Base-by-base conservation (phyloP, 345 rosid species). In the Gossypium anomalum region DNA sequence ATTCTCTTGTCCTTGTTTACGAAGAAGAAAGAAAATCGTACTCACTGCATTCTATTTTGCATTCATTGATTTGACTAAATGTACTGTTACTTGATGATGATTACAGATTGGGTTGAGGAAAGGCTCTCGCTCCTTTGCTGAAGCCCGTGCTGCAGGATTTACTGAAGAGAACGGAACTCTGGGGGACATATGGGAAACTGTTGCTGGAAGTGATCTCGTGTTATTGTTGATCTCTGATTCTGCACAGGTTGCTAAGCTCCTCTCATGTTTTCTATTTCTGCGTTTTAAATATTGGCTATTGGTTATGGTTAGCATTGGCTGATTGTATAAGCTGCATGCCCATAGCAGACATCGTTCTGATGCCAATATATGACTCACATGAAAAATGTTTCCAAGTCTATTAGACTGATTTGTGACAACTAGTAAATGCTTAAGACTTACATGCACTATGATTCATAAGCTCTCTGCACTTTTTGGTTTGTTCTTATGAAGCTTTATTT, bases 101-200 rank as follows among this genome's bases (percentile, higher is more conserved):
- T 69, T 43, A 25, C 75, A 86, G 89, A 73, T 83, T 80, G 89
- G 89, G 6, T 77, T 82, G 57, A 82, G 87, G 80, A 86, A 77
- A 74, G 87, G 83, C 27, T 86, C 84, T 11, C 75, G 78, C 17
- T 86, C 87, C 3, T 82, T 83, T 56, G 70, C 78, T 27, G 89
- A 86, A 62, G 87, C 89, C 74, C 87, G 80, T 69, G 81, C 84
- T 71, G 84, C 89, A 3, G 87, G 87, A 8, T 83, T 86, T 57
- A 80, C 83, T 22, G 85, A 86, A 78, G 89, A 83, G 79, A 82
- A 52, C 56, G 85, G 83, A 17, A 86, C 81, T 72, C 43, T 82
- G 15, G 89, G 89, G 44, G 86, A 83, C 55, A 83, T 79, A n/a
- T 83, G 76, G 77, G 88, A 83, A 78, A 85, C 86, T 29, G 47